phyloP scores from a whole-genome alignment of 108 stramenopile genomes.

The Cyclostephanos invisitatus region DNA sequence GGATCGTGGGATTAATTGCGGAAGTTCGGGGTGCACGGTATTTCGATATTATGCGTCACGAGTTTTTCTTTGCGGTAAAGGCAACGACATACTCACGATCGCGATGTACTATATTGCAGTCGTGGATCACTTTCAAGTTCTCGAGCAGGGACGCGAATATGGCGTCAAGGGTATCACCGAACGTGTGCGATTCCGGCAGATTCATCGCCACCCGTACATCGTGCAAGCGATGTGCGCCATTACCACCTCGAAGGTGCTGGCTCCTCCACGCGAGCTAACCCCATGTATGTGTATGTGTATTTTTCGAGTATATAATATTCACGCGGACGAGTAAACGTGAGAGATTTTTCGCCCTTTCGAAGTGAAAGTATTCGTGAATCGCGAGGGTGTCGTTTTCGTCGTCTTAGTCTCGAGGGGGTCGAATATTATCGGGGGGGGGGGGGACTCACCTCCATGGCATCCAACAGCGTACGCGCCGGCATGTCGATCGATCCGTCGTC shows the following conservation, averaged over 20 bases:
- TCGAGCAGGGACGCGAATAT: conserved; percentile 50
- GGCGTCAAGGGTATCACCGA: conserved; percentile 61
- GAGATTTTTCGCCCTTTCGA: too few relatives aligned
- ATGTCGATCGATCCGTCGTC: conserved; percentile 5
- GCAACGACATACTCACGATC: conserved; percentile 48
- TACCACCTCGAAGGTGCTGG: conserved; percentile 29
- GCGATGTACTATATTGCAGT: conserved; percentile 66
- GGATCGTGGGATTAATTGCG: too few relatives aligned
- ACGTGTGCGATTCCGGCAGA: conserved; percentile 38
- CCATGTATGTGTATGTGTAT: too few relatives aligned
- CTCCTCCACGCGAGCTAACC: conserved; percentile 48
- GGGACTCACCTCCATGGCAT: conserved; percentile 56
- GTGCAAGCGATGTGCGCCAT: conserved; percentile 46
- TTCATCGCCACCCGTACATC: conserved; percentile 50
- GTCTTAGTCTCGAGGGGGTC: too few relatives aligned
- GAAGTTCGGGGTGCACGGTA: too few relatives aligned
- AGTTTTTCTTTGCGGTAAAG: too few relatives aligned
- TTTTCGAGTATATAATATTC: too few relatives aligned
- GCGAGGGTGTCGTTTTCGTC: too few relatives aligned
- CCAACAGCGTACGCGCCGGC: conserved; percentile 53
- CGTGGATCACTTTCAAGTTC: conserved; percentile 54
- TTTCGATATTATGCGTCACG: neutral
- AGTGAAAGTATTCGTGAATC: too few relatives aligned
- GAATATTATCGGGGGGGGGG: too few relatives aligned
- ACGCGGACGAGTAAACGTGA: too few relatives aligned